Evolutionary conservation across 345 rosid species (phyloP), one percentile per base, ranked within the genome.

Genomic region (Ceriops decandra): DNA sequence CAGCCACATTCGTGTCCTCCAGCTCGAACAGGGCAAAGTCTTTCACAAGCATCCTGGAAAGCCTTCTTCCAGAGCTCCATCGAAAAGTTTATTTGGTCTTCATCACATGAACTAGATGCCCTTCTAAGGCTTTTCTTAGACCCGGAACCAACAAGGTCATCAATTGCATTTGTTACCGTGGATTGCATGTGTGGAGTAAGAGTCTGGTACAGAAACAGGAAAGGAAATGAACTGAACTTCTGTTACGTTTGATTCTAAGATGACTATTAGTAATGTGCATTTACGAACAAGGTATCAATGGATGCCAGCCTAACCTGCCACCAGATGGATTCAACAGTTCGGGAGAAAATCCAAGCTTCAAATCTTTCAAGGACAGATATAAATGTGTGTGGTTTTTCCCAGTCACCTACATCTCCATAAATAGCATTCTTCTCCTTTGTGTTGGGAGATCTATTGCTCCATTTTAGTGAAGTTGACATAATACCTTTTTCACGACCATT

Each of bases 1-100:
- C 99, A 93, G 60, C 96, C 99, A 79, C 99, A 95, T 64, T 88
- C 88, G 68, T 91, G 96, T 9, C 95, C 96, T 17, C 81, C 89
- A 69, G 93, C 97, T 80, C 95, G 85, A 71, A 95, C 83, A 61
- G 99, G 99, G 80, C 99, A 95, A 68, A 95, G 85, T 75, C 96
- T 89, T 82, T 89, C 88, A 68, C 87, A 88, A 52, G 97, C 97
- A 67, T 89, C 97, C 80, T 80, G 83, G 85, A 95, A 89, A 56
- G 96, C 99, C 67, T 76, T 77, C 87, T 91, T 91, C 99, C 97
- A 95, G 27, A 83, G 91, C 64, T 84, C 91, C 68, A 88, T 65
- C 52, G 97, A 86, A 66, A 89, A 82, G 76, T 87, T 84, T 65
- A 70, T 83, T 81, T 82, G 90, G 63, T 83, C 89, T 75, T 85